phyloP scores from a whole-genome alignment of 176 grass and related monocot species.

The Cenchrus purpureus region DNA sequence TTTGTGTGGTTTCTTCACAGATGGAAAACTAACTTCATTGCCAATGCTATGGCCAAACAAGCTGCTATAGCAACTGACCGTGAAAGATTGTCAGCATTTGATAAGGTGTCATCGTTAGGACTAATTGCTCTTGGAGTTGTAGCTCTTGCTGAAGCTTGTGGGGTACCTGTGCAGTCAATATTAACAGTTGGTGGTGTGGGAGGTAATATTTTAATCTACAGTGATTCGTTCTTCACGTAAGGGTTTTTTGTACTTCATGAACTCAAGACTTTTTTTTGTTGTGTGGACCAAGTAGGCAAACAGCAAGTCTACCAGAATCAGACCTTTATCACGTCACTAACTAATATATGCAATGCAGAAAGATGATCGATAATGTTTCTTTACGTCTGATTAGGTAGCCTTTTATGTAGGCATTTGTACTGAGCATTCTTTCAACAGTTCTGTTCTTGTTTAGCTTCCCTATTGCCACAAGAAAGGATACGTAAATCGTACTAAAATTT shows the following conservation, averaged over 20 bases:
- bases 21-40: conserved; percentile 70
- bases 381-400: background rate
- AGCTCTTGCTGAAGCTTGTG: conserved; percentile 68
- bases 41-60: conserved; percentile 36
- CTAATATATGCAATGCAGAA: background rate
- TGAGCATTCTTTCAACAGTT: background rate
- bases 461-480: background rate
- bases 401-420: background rate
- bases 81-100: conserved; percentile 66
- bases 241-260: background rate
- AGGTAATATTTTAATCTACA: conserved; percentile 50
- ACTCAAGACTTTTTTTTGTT: background rate
- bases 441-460: background rate
- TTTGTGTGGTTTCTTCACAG: conserved; percentile 78
- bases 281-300: background rate
- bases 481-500: background rate
- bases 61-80: conserved; percentile 30
- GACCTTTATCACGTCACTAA: conserved; percentile 2
- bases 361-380: background rate
- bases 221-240: background rate
- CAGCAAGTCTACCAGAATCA: background rate
- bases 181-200: conserved; percentile 79
- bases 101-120: conserved; percentile 70
- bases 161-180: conserved; percentile 74
- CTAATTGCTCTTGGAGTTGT: conserved; percentile 67